Evolutionary conservation across 768 basidiomycete genomes (phyloP).

Genomic region (Suillus paluster): DNA sequence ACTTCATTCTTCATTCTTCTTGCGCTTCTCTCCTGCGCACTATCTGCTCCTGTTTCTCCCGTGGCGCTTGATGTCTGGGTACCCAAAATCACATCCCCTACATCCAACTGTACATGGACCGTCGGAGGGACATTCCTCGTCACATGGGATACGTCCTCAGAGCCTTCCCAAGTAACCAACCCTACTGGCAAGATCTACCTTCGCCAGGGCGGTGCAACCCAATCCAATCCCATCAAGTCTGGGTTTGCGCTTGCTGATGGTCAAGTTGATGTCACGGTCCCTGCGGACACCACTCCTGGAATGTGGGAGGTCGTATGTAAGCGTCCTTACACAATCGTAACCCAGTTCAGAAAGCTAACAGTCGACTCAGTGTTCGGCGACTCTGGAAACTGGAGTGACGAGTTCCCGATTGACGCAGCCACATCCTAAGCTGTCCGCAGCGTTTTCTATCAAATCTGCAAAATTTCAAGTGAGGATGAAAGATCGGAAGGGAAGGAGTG

Average conservation of each 20-base stretch:
- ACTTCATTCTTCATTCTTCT: constrained; percentile 16
- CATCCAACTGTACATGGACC: constrained; percentile 42
- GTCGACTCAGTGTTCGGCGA: constrained; percentile 53
- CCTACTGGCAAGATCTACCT: constrained; percentile 46
- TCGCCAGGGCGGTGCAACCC: constrained; percentile 37
- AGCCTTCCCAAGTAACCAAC: constrained; percentile 55
- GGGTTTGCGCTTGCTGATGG: constrained; percentile 43
- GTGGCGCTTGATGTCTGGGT: constrained; percentile 51
- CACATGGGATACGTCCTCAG: constrained; percentile 48
- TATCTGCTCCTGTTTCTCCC: constrained; percentile 31
- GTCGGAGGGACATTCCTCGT: constrained; percentile 45
- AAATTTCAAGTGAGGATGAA: background rate
- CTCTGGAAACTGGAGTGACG: constrained; percentile 52
- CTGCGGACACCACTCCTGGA: constrained; percentile 39
- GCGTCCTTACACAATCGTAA: constrained; percentile 21
- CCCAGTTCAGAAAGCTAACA: constrained; percentile 1
- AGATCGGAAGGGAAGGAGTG: background rate
- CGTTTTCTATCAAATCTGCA: background rate
- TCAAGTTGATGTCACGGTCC: constrained; percentile 43
- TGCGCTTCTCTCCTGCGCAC: constrained; percentile 30
- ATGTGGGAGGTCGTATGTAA: constrained; percentile 49
- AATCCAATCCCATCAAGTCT: constrained; percentile 40
- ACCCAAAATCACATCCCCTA: constrained; percentile 46
- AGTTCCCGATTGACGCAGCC: constrained; percentile 44
- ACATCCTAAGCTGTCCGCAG: constrained; percentile 12